phyloP scores from a whole-genome alignment of 257 asterid genomes.

The Solanum pinnatisectum region DNA sequence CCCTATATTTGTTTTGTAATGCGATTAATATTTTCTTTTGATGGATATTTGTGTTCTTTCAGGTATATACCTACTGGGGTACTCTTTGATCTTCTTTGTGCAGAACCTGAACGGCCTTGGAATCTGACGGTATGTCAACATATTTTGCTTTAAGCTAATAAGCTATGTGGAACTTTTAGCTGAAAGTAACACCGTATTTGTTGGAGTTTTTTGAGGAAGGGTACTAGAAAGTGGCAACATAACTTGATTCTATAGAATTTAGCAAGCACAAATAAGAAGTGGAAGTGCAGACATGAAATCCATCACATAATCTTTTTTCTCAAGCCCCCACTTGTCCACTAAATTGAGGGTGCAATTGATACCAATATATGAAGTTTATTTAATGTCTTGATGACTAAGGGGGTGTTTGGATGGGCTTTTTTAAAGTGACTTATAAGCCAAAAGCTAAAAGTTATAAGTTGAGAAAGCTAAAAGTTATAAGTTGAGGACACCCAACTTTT shows the following conservation, averaged over 20 bases:
- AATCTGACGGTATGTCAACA: constrained; percentile 56
- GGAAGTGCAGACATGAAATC: background rate
- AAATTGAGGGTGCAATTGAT: background rate
- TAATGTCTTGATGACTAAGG: background rate
- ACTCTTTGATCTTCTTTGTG: constrained; percentile 90
- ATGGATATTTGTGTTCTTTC: constrained; percentile 17
- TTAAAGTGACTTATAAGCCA: background rate
- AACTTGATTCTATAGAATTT: background rate
- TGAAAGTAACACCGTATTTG: constrained; percentile 1
- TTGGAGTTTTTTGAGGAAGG: background rate
- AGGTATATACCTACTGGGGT: constrained; percentile 95
- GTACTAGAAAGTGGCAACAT: background rate
- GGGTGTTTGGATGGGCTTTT: background rate
- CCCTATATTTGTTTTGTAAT: background rate
- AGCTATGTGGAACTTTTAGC: background rate
- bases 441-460: background rate
- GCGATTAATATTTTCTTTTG: background rate
- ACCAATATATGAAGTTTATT: background rate
- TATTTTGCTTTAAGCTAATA: background rate
- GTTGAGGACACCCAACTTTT: background rate
- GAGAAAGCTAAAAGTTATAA: background rate
- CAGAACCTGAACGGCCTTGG: constrained; percentile 98
- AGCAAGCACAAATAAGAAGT: constrained; percentile 1
- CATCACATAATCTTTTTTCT: background rate
- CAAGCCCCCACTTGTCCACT: background rate